A percentile compares a stretch with the other conserved stretches of the same genome.
Evolutionary conservation across 139 green algal species (phyloP).

Genomic region (Monoraphidium neglectum): DNA sequence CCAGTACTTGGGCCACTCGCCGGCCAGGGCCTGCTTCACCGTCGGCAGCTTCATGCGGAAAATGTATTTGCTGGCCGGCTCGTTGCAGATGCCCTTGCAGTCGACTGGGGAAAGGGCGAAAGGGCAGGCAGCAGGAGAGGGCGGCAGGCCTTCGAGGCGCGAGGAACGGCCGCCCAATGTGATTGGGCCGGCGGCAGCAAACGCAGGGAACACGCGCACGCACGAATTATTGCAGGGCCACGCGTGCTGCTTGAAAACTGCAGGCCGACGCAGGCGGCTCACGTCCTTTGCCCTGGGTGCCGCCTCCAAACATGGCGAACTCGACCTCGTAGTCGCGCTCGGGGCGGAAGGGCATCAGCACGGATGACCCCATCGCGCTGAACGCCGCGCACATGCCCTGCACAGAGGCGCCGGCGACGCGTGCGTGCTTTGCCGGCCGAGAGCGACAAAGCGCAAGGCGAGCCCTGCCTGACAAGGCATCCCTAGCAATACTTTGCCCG

Average conservation of each 20-base stretch:
- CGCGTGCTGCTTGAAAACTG: no score
- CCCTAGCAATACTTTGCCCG: no score
- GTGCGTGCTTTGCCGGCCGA: no score
- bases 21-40: neutral
- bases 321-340: conserved; percentile 21
- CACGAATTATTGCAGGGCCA: no score
- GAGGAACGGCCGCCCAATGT: no score
- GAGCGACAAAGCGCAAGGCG: conserved; percentile 1
- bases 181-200: no score
- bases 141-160: no score
- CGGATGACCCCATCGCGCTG: conserved; percentile 24
- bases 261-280: no score
- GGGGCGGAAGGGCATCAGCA: conserved; percentile 11
- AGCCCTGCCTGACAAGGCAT: neutral
- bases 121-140: no score
- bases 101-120: neutral
- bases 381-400: conserved; percentile 30
- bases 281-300: conserved; percentile 10
- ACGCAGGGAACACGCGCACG: no score
- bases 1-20: conserved; percentile 28
- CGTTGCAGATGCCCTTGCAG: conserved; percentile 31
- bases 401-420: neutral
- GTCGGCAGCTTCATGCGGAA: conserved; percentile 29
- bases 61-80: conserved; percentile 15
- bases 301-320: conserved; percentile 31